Base-by-base conservation (phyloP, 208 protist species). In the Leishmania lainsoni region DNA sequence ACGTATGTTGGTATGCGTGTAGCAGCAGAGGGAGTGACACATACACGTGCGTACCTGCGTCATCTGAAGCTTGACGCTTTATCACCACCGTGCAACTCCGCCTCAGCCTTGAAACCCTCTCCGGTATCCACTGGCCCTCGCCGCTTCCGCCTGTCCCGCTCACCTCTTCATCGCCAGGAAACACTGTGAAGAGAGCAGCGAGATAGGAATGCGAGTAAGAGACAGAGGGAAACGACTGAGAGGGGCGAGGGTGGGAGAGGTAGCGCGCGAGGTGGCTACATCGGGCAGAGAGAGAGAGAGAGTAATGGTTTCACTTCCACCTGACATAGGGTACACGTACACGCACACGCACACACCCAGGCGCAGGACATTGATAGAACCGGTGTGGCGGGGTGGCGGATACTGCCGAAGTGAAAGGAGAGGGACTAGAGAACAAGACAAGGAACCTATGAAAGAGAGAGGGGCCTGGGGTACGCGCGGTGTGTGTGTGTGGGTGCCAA, bases 171-270 rank as follows among this genome's bases (percentile, higher is more conserved):
- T 10, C 12, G 48, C 22, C 9, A 70, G 26, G 73, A 81, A 56
- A 69, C 58, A 66, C 61, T 20, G 12, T 66, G 61, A 66, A 59
- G 75, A 85, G 77, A 68, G 14, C 72, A n/a, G 51, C 29, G n/a
- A 83, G 71, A 17, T 76, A 42, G 78, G 59, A 75, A 78, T 32
- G 56, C 65, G n/a, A 17, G 39, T 56, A 56, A 52, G 17, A 48
- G n/a, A 54, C 42, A 32, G 29, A 42, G 51, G 71, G 66, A 9
- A 58, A 88, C 69, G 48, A 69, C 51, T 75, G 6, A 82, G 20
- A 59, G 68, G 77, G 54, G 75, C 16, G 20, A 65, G 52, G 29
- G 68, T 63, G 42, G 42, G 42, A 45, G 61, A 42, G 61, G 2
- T 68, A 29, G 29, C 14, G 61, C 61, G 29, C 61, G 61, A 68